Evolutionary conservation across 2,329 filamentous ascomycete species (phyloP), one percentile per base, ranked within the genome.

Genomic region (Nemania sp.): DNA sequence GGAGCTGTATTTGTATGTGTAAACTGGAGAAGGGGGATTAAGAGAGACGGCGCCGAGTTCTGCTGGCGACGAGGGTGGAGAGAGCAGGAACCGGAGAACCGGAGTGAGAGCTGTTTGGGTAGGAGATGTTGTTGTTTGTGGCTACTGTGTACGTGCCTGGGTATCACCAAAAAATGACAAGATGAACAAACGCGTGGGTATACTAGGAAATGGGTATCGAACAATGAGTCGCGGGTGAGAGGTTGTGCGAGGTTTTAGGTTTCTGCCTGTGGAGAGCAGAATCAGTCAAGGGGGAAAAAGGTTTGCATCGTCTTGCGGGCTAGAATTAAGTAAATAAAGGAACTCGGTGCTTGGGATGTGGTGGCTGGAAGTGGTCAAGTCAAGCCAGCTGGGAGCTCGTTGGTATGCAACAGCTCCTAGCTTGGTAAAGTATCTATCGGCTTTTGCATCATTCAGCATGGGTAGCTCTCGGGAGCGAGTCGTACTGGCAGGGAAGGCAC

Each of bases 131-230:
- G 30, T 28, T 34, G n/a, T 20, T 26, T 34, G 33, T 41, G 4
- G 23, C 24, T 20, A 30, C 28, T 19, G 19, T 52, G 7, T 33
- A 20, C 33, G 9, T 36, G 23, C 28, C 15, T 31, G 60, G 60
- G 60, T 60, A 60, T 62, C 57, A 60, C 48, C n/a, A n/a, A n/a
- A 51, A 40, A 51, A 49, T 36, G 22, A 52, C 41, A 40, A 54
- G 30, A 55, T 23, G 44, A 51, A 19, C 7, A 52, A 39, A 49
- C 34, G 30, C 23, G 49, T 43, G 54, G 59, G 57, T 60, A 60
- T 57, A 59, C n/a, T 54, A 41, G 47, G 34, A 50, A 50, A 59
- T 6, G n/a, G 36, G 47, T 23, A 28, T 39, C 43, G 34, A 53
- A 45, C 42, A 42, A 39, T 47, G 48, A 30, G 40, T 37, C 22